Conservation (phyloP, 495 filamentous ascomycete genomes). For the Neurospora sp. region DNA sequence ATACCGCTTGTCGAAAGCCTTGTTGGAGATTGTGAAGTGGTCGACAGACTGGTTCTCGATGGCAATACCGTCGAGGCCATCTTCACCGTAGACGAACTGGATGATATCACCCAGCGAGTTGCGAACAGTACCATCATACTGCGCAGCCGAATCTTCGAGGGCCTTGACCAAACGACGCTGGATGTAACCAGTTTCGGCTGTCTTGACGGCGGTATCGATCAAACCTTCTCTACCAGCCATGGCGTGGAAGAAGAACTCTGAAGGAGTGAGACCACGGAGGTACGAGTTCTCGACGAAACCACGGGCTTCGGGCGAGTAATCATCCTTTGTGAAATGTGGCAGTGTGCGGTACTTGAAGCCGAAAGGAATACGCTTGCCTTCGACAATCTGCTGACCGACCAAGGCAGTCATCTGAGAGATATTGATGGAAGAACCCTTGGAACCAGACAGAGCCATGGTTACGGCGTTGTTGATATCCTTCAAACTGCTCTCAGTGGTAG, state of each 20-base stretch:
- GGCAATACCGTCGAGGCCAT: constrained; percentile 80
- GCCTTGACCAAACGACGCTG: constrained; percentile 97
- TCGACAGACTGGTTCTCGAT: constrained; percentile 91
- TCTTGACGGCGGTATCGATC: constrained; percentile 99
- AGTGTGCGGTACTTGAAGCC: constrained; percentile 98
- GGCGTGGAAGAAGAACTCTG: constrained; percentile 98
- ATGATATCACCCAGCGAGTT: constrained; percentile 96
- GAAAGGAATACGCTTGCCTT: constrained; percentile 98
- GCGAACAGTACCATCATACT: constrained; percentile 94
- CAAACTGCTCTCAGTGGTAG: constrained; percentile 76
- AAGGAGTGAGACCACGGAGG: constrained; percentile 85
- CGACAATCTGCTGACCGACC: constrained; percentile 94
- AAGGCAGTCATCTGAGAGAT: constrained; percentile 98
- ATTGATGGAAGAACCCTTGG: constrained; percentile 97
- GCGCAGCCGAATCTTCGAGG: constrained; percentile 92
- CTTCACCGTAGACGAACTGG: constrained; percentile 96
- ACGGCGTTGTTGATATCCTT: constrained; percentile 95
- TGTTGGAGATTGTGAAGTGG: constrained; percentile 64
- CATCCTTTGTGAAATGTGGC: constrained; percentile 97
- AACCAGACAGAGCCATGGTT: constrained; percentile 90
- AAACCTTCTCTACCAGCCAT: constrained; percentile 99
- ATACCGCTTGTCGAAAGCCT: constrained; percentile 66
- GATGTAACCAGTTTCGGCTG: constrained; percentile 97
- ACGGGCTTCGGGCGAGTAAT: constrained; percentile 92
- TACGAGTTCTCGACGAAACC: constrained; percentile 99